Evolutionary conservation across 352 stramenopile genomes (phyloP).

Genomic region (Phytophthora fragariaefolia): DNA sequence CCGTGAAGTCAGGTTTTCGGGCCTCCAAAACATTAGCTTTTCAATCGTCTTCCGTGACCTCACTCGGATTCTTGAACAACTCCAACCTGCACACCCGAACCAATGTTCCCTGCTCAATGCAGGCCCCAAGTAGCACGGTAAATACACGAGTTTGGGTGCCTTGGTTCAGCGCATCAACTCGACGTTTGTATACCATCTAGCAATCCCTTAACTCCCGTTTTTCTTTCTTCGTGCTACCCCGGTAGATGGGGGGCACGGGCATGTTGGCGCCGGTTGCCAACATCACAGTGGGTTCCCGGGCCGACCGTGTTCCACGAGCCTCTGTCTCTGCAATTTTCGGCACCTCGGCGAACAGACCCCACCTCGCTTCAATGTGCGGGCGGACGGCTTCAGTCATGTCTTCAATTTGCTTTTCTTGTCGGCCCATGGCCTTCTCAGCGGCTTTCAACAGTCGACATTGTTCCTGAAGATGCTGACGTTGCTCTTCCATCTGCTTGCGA

Average conservation of each 20-base stretch:
- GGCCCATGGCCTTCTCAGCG: neutral
- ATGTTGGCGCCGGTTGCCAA: constrained; percentile 6
- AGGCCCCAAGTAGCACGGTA: constrained; percentile 1
- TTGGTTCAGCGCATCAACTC: neutral
- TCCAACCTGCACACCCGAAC: constrained; percentile 5
- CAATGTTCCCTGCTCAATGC: constrained; percentile 10
- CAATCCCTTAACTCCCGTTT: constrained; percentile 11
- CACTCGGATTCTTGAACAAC: constrained; percentile 6
- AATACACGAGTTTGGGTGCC: neutral
- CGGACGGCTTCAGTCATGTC: constrained; percentile 1
- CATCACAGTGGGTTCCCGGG: neutral
- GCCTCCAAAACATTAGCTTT: constrained; percentile 13
- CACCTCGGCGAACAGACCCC: constrained; percentile 1
- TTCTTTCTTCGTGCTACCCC: constrained; percentile 11
- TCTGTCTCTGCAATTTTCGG: neutral
- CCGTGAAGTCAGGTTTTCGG: constrained; percentile 5
- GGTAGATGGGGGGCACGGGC: constrained; percentile 1
- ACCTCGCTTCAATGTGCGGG: constrained; percentile 4
- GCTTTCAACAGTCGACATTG: neutral
- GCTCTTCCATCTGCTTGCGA: constrained; percentile 1
- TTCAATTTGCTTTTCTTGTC: neutral
- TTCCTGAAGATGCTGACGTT: neutral
- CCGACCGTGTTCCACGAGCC: neutral
- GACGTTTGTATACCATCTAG: constrained; percentile 7
- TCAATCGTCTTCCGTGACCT: constrained; percentile 13